Conservation (phyloP, 2,329 filamentous ascomycete species). For the Xylariaceae sp. region DNA sequence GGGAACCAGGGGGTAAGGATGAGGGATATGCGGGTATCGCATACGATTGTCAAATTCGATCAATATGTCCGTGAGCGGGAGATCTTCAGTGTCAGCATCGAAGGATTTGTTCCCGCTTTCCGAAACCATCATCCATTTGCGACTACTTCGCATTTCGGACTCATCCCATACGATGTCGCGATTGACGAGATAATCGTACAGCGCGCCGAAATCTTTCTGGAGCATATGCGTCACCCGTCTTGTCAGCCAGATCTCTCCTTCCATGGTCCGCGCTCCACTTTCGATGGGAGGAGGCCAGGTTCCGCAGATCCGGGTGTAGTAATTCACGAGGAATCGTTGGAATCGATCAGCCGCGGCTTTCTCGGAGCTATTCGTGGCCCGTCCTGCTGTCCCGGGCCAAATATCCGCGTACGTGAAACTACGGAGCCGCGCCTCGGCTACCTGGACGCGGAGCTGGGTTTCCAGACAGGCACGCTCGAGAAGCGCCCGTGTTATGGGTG, state of each 20-base stretch:
- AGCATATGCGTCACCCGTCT: slow-evolving; percentile 50
- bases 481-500: slow-evolving; percentile 56
- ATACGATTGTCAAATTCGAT: slow-evolving; percentile 59
- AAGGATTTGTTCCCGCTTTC: slow-evolving; percentile 41
- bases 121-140: slow-evolving; percentile 60
- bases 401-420: slow-evolving; percentile 57
- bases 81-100: slow-evolving; percentile 44
- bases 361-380: slow-evolving; percentile 35
- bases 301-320: slow-evolving; percentile 53
- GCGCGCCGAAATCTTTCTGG: slow-evolving; percentile 60
- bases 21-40: slow-evolving; percentile 59
- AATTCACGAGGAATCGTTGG: slow-evolving; percentile 52
- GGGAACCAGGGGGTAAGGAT: slow-evolving; percentile 61
- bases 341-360: slow-evolving; percentile 54
- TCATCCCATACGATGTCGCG: slow-evolving; percentile 61
- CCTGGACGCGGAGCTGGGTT: slow-evolving; percentile 55
- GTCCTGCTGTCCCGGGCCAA: slow-evolving; percentile 43
- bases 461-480: slow-evolving; percentile 57
- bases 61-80: slow-evolving; percentile 63
- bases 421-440: slow-evolving; percentile 55
- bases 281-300: slow-evolving; percentile 57
- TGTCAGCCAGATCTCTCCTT: slow-evolving; percentile 54
- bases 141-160: slow-evolving; percentile 53
- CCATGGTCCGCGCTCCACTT: slow-evolving; percentile 25
- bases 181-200: slow-evolving; percentile 68